These are phyloP conservation scores for Phytophthora pseudosyringae DNA, from an alignment of 352 stramenopile genomes.

Conservation along the genomic window DNA sequence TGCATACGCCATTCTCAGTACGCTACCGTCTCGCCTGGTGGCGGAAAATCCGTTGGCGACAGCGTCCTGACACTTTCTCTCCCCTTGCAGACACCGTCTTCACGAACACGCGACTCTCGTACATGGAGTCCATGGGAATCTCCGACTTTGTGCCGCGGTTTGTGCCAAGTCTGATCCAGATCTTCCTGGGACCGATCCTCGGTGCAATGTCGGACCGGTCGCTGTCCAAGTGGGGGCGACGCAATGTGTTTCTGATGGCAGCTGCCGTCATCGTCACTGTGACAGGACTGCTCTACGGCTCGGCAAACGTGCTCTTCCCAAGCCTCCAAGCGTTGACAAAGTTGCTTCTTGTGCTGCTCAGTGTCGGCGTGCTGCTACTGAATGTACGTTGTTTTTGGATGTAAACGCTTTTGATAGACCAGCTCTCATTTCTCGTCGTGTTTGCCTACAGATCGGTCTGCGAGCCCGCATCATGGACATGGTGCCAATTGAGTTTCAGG, in stretches of 20 bases:
- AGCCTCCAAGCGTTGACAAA: slow-evolving; percentile 48
- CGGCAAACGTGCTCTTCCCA: slow-evolving; percentile 67
- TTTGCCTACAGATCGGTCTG: slow-evolving; percentile 55
- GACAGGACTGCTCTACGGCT: slow-evolving; percentile 67
- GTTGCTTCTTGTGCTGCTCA: slow-evolving; percentile 68
- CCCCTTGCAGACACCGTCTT: slow-evolving; percentile 65
- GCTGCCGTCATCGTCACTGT: slow-evolving; percentile 55
- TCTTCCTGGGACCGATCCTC: slow-evolving; percentile 76
- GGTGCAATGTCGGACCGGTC: slow-evolving; percentile 76
- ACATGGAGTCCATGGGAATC: slow-evolving; percentile 79
- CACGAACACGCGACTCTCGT: slow-evolving; percentile 67
- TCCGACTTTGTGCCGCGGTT: slow-evolving; percentile 65
- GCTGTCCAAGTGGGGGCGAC: slow-evolving; percentile 70
- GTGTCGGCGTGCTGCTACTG: slow-evolving; percentile 62
- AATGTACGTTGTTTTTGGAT: slow-evolving; percentile 40
- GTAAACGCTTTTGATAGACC: not conserved
- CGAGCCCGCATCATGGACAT: slow-evolving; percentile 81
- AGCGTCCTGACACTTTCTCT: slow-evolving; percentile 13
- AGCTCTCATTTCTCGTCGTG: slow-evolving; percentile 1
- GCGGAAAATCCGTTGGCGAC: no score
- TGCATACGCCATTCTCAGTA: slow-evolving; percentile 75
- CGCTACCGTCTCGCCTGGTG: not conserved
- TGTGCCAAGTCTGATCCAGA: slow-evolving; percentile 61
- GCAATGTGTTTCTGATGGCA: slow-evolving; percentile 70
- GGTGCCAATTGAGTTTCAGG: slow-evolving; percentile 77